These are phyloP conservation scores for Alternaria sp. DNA, from an alignment of 2,329 filamentous ascomycete genomes.

Conservation along the genomic window DNA sequence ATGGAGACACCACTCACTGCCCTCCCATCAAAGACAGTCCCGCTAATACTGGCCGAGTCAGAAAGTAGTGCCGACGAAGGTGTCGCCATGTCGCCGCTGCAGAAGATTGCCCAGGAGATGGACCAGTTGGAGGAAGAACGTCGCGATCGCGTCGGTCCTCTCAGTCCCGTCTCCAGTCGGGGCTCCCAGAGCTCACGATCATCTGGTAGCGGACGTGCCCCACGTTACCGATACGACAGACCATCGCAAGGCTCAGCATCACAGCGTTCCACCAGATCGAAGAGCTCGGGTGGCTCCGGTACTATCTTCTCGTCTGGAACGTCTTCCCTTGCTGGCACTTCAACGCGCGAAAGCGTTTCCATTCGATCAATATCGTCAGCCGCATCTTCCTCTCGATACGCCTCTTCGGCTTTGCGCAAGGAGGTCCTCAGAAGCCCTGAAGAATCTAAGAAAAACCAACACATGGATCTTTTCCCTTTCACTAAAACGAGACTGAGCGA, in stretches of 20 bases:
- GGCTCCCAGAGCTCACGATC: constrained; percentile 67
- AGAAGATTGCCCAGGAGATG: constrained; percentile 76
- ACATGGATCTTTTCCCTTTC: constrained; percentile 85
- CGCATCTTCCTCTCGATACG: constrained; percentile 54
- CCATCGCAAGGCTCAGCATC: constrained; percentile 39
- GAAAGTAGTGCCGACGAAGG: constrained; percentile 74
- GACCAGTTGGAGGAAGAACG: constrained; percentile 69
- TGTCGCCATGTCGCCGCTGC: constrained; percentile 70
- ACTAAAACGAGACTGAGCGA: constrained; percentile 82
- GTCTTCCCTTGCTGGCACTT: constrained; percentile 56
- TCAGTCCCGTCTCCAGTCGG: constrained; percentile 73
- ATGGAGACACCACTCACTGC: constrained; percentile 44
- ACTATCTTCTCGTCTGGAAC: constrained; percentile 75
- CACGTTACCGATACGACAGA: constrained; percentile 58
- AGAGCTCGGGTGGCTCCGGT: constrained; percentile 56
- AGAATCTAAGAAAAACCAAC: constrained; percentile 64
- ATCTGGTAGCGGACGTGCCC: constrained; percentile 57
- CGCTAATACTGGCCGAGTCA: constrained; percentile 58
- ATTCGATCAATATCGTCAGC: constrained; percentile 61
- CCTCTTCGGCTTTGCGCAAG: constrained; percentile 76
- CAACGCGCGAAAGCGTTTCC: constrained; percentile 64
- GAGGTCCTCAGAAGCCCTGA: constrained; percentile 82
- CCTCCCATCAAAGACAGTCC: constrained; percentile 38
- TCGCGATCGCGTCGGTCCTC: constrained; percentile 68
- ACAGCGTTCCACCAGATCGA: constrained; percentile 35